Evolutionary conservation across 495 filamentous ascomycete genomes (phyloP).

Genomic region (Podospora fimiseda): DNA sequence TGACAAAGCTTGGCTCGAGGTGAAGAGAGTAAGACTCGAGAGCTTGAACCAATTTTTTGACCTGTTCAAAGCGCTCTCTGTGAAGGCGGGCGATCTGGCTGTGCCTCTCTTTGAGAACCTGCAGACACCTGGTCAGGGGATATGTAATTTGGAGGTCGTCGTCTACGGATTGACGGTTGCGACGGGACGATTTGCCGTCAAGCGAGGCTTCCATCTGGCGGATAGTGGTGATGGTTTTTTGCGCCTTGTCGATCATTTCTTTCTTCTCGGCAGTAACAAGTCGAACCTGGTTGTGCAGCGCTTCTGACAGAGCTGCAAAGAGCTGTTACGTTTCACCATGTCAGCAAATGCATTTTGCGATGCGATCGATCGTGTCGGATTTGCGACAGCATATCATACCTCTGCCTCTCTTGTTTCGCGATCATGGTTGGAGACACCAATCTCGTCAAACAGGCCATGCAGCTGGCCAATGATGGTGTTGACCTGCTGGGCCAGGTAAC

Average conservation of each 20-base stretch:
- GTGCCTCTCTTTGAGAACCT: constrained; percentile 78
- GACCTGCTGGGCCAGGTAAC: constrained; percentile 87
- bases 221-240: constrained; percentile 74
- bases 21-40: constrained; percentile 93
- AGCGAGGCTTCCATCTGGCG: constrained; percentile 90
- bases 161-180: constrained; percentile 40
- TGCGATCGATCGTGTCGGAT: not conserved
- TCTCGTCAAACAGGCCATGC: constrained; percentile 92
- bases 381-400: too few species aligned
- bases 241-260: constrained; percentile 77
- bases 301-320: constrained; percentile 80
- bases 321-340: constrained; percentile 51
- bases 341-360: constrained; percentile 18
- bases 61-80: constrained; percentile 84
- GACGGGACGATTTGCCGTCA: constrained; percentile 61
- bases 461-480: constrained; percentile 84
- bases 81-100: constrained; percentile 71
- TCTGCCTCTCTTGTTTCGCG: constrained; percentile 80
- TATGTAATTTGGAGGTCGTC: constrained; percentile 67
- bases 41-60: constrained; percentile 88
- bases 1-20: constrained; percentile 79
- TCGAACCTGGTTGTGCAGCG: constrained; percentile 75
- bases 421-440: constrained; percentile 85
- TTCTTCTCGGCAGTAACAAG: constrained; percentile 80
- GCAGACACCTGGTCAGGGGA: constrained; percentile 72